Evolutionary conservation across 352 stramenopile genomes (phyloP).

Genomic region (Globisporangium heterothallicum): DNA sequence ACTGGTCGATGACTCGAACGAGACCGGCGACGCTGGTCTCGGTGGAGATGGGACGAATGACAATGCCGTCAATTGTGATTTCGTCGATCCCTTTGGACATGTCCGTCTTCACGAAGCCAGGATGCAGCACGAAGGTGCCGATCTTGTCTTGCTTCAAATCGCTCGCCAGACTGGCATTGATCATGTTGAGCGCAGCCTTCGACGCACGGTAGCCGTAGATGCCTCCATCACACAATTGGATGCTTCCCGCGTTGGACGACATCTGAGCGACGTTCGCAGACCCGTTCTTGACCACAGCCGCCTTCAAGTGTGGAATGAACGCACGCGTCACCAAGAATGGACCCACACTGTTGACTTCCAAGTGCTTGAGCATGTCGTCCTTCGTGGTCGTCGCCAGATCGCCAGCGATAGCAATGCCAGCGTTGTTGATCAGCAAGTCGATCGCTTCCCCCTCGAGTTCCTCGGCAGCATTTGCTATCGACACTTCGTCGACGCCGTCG

Average conservation of each 20-base stretch:
- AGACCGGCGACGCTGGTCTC: conserved; percentile 23
- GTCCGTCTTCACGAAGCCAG: conserved; percentile 34
- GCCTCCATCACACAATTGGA: conserved; percentile 13
- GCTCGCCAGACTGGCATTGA: conserved; percentile 16
- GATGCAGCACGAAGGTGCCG: conserved; percentile 24
- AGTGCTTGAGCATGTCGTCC: conserved; percentile 18
- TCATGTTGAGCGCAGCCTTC: conserved; percentile 43
- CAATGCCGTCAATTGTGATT: background rate
- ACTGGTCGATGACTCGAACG: conserved; percentile 18
- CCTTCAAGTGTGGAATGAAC: conserved; percentile 20
- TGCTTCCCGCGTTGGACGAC: conserved; percentile 14
- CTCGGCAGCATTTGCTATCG: conserved; percentile 11
- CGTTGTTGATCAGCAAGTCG: conserved; percentile 42
- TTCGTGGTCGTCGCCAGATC: conserved; percentile 11
- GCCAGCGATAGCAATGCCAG: conserved; percentile 13
- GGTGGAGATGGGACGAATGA: conserved; percentile 5
- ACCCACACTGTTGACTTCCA: conserved; percentile 35
- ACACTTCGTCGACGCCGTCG: conserved; percentile 18
- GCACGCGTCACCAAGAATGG: conserved; percentile 26
- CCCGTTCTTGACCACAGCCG: conserved; percentile 4
- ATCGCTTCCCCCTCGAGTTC: conserved; percentile 17
- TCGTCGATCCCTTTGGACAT: conserved; percentile 19
- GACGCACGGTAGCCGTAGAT: conserved; percentile 38
- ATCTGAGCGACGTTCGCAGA: conserved; percentile 24
- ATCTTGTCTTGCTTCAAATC: conserved; percentile 23